These are phyloP conservation scores for Fraxinus platypoda DNA, from an alignment of 305 asterid genomes.

Conservation along the genomic window DNA sequence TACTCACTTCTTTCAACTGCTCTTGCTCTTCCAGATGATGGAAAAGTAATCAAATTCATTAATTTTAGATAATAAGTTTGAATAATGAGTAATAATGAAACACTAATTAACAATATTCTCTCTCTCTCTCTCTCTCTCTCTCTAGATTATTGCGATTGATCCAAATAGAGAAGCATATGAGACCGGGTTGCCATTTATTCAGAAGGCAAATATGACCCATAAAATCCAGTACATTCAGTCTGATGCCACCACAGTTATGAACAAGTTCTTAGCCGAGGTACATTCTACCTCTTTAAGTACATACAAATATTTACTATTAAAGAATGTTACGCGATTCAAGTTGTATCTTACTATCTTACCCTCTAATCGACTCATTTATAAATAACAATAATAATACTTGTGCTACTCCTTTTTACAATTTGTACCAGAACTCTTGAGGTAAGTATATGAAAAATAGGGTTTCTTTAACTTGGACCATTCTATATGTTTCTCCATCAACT, in stretches of 20 bases:
- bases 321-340: background rate
- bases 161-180: slow-evolving; percentile 61
- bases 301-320: too few species aligned
- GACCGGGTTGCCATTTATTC: slow-evolving; percentile 53
- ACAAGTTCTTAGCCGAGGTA: slow-evolving; percentile 36
- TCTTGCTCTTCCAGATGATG: background rate
- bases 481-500: background rate
- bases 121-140: background rate
- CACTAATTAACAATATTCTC: background rate
- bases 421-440: too few species aligned
- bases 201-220: slow-evolving; percentile 53
- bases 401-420: too few species aligned
- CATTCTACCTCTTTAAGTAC: background rate
- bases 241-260: slow-evolving; percentile 40
- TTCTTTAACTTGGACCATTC: background rate
- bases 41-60: background rate
- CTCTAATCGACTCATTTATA: too few species aligned
- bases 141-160: slow-evolving; percentile 49
- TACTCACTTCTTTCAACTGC: background rate
- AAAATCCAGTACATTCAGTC: slow-evolving; percentile 52
- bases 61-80: background rate
- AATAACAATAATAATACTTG: too few species aligned
- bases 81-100: background rate
- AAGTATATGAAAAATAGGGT: background rate
- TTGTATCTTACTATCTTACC: background rate